Base-by-base conservation (phyloP, 78 protist species). In the Protostelium mycophagum region DNA sequence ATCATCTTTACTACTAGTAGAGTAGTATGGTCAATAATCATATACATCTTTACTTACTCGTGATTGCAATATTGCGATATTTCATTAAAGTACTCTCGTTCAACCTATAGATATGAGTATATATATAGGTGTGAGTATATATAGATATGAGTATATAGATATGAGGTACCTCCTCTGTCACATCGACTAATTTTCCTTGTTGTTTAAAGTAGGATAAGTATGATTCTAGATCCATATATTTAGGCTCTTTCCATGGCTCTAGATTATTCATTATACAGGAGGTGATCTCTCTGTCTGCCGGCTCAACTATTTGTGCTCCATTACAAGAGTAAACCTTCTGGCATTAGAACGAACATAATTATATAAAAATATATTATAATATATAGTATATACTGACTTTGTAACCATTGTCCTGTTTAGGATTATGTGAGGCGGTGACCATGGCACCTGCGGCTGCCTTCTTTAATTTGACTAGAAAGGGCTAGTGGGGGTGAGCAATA, bases 321-420 rank as follows among this genome's bases (percentile, higher is more conserved):
- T 97, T 97, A n/a, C 83, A n/a, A 98, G 99, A 98, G 94, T 99
- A 99, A 16, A 51, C 73, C 73, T 51, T 25, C n/a, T n/a, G n/a
- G n/a, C n/a, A n/a, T n/a, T n/a, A n/a, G n/a, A n/a, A n/a, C n/a
- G n/a, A n/a, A n/a, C n/a, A n/a, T n/a, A n/a, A n/a, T n/a, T n/a
- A n/a, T n/a, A n/a, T n/a, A n/a, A n/a, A n/a, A n/a, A n/a, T n/a
- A n/a, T n/a, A n/a, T n/a, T n/a, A n/a, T n/a, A n/a, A n/a, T n/a
- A 51, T 51, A 16, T 5, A 51, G 73, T 5, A 51, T 5, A 16
- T 51, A 16, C 16, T 25, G 34, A 99, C 97, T 88, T 99, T 99
- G 96, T 99, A 99, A 0, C 99, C 99, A 92, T 99, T 99, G 96
- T 98, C 99, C 37, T 96, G 87, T 91, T 97, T 97, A 36, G 99